Evolutionary conservation across 352 stramenopile species (phyloP), one percentile per base, ranked within the genome.

Genomic region (Aphanomyces cochlioides): DNA sequence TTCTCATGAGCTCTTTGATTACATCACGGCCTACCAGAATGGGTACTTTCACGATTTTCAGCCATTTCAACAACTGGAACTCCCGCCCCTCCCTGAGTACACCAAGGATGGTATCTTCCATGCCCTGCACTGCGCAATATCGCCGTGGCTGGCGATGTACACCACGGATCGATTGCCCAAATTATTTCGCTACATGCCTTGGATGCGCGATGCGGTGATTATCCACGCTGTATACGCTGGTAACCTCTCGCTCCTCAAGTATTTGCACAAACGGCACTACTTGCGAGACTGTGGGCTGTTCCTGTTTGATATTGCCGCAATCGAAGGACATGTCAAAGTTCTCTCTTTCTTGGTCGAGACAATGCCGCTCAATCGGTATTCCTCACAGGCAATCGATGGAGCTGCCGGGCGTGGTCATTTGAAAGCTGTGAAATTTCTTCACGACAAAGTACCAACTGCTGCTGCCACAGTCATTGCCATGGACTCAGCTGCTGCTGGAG

Each of bases 311-410:
- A 72, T 72, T 4, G 79, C 77, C 12, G 79, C 79, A 10, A 56
- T 77, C n/a, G 59, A 78, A 41, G 77, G 75, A 7, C 37, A 72
- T 5, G 43, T 83, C 19, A 15, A 72, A 0, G 58, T 83, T 59
- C 72, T 85, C 21, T 56, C 39, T 15, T 82, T 77, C 56, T 63
- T 85, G 7, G 74, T 81, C 36, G 34, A 74, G 12, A 58, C 74
- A 8, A 56, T 28, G 1, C 41, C 13, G 3, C 69, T 57, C 21
- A 63, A 76, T 67, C 73, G 76, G 15, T 50, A 2, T n/a, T 82
- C 77, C 2, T 70, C 67, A 4, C 56, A 21, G 0, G 60, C 60
- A 15, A 67, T 67, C 10, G 60, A 67, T 19, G 60, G 60, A 13
- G 60, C 60, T 15, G 43, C 43, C 43, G 43, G 43, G 43, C 43